Base-by-base conservation (phyloP, 139 green algal genomes). In the Auxenochlorella pyrenoidosa region DNA sequence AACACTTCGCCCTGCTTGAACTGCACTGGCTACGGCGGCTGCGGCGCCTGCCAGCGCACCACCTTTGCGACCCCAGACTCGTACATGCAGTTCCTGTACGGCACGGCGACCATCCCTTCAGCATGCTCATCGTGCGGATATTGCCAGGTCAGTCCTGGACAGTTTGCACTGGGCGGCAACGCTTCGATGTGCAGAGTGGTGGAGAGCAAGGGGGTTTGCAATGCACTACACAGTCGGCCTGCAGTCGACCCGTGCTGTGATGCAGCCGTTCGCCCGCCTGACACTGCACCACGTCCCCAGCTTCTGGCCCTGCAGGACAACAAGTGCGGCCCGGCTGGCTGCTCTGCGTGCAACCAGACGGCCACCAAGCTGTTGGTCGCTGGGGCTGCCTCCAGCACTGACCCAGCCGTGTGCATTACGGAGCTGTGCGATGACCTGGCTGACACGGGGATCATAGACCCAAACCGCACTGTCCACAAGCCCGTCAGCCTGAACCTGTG, bases 401-500 rank as follows among this genome's bases (percentile, higher is more conserved):
- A 79, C 40, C 6, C 38, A 3, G 47, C 24, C 0, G 5, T 58
- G 0, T 79, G 72, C 72, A 79, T 79, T 40, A 58, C 72, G 0
- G 72, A 79, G 32, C 40, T 58, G 3, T 79, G 72, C 21, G 72
- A 79, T 38, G 72, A 79, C 72, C n/a, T 58, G 6, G 6, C 72
- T 1, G 40, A 36, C 5, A 30, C 41, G 22, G 72, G 28, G 18
- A 15, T 1, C 5, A 34, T 72, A 72, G 4, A 72, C 30, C 30
- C 65, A 22, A 72, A 34, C 65, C 65, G 30, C 65, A 15, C 65
- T 19, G 40, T 79, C n/a, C 70, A 76, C 34, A 76, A 41, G 70
- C 70, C 70, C 34, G 24, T 76, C 70, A 76, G 30, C 70, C 38
- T 43, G n/a, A 76, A 76, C 36, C 70, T 76, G 70, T 76, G 70